Percentiles rank a stretch among this genome's conserved stretches.
Evolutionary conservation across 129 eudicot species (phyloP).

Genomic region (Arctium minus): DNA sequence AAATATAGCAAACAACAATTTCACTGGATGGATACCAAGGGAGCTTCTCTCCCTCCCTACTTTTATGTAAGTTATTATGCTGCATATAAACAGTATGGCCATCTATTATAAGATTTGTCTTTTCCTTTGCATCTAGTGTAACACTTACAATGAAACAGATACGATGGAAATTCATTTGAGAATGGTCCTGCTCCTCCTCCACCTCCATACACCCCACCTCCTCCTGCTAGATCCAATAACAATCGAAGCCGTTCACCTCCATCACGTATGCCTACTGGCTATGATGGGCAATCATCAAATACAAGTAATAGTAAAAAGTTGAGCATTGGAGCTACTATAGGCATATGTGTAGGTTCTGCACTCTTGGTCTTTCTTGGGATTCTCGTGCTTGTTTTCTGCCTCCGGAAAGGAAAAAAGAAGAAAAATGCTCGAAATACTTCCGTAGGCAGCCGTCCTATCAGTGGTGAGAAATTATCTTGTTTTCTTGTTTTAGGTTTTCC

Average conservation of each 20-base stretch:
- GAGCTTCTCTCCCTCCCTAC: constrained; percentile 72
- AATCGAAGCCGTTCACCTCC: constrained; percentile 45
- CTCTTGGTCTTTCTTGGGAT: constrained; percentile 38
- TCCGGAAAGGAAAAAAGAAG: constrained; percentile 50
- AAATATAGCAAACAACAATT: constrained; percentile 84
- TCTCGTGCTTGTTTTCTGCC: constrained; percentile 54
- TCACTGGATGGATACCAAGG: constrained; percentile 89
- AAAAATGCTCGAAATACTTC: constrained; percentile 38
- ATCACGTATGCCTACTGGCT: constrained; percentile 34
- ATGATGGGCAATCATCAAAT: constrained; percentile 35
- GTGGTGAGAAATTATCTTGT: constrained; percentile 50
- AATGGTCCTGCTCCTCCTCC: constrained; percentile 99
- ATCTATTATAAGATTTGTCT: not conserved
- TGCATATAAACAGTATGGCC: not conserved
- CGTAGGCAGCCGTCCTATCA: constrained; percentile 43
- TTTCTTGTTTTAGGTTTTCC: not conserved
- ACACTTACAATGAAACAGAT: constrained; percentile 43
- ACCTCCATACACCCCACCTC: constrained; percentile 86
- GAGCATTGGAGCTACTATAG: constrained; percentile 58
- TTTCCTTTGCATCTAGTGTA: not conserved
- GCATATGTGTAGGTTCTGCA: constrained; percentile 66
- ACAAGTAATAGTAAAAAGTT: constrained; percentile 35
- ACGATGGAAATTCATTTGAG: constrained; percentile 73
- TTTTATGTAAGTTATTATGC: constrained; percentile 54
- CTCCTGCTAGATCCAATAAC: constrained; percentile 69